A percentile compares a stretch with the other conserved stretches of the same genome.
phyloP scores from a whole-genome alignment of 108 stramenopile genomes.

The Skeletonema tropicum region DNA sequence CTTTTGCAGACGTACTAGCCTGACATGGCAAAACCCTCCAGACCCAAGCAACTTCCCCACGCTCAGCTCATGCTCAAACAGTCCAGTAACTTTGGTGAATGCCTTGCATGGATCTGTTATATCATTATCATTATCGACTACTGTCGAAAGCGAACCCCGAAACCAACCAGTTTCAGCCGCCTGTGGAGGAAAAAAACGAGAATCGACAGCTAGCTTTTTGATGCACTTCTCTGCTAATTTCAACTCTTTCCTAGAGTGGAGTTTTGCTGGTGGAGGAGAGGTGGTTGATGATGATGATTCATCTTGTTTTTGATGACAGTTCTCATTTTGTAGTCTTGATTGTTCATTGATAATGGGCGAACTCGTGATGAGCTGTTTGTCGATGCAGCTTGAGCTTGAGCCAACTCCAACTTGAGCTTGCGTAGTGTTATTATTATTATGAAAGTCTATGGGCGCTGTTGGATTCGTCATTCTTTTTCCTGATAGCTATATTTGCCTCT shows the following conservation, averaged over 20 bases:
- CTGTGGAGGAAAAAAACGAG: constrained; percentile 24
- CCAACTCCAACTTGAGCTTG: too few relatives aligned
- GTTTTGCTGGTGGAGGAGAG: constrained; percentile 5
- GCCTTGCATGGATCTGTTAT: background rate
- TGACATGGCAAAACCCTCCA: constrained; percentile 69
- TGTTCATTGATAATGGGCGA: too few relatives aligned
- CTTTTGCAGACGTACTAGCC: constrained; percentile 18
- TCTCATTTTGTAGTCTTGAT: too few relatives aligned
- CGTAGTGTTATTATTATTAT: too few relatives aligned
- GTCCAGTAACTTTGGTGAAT: background rate
- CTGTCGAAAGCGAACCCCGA: background rate
- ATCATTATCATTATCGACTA: too few relatives aligned
- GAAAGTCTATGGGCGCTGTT: too few relatives aligned
- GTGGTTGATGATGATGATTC: too few relatives aligned
- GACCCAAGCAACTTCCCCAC: constrained; percentile 45
- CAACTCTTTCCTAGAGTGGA: constrained; percentile 30
- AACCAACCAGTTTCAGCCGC: constrained; percentile 30
- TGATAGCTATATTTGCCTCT: too few relatives aligned
- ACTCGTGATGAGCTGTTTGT: too few relatives aligned
- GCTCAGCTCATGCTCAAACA: constrained; percentile 12
- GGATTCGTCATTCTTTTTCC: too few relatives aligned
- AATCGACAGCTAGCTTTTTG: constrained; percentile 18
- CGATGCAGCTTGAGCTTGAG: too few relatives aligned
- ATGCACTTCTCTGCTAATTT: constrained; percentile 20
- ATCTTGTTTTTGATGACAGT: too few relatives aligned